These are phyloP conservation scores for Eucalyptus regnans DNA, from an alignment of 345 rosid species.

Conservation along the genomic window DNA sequence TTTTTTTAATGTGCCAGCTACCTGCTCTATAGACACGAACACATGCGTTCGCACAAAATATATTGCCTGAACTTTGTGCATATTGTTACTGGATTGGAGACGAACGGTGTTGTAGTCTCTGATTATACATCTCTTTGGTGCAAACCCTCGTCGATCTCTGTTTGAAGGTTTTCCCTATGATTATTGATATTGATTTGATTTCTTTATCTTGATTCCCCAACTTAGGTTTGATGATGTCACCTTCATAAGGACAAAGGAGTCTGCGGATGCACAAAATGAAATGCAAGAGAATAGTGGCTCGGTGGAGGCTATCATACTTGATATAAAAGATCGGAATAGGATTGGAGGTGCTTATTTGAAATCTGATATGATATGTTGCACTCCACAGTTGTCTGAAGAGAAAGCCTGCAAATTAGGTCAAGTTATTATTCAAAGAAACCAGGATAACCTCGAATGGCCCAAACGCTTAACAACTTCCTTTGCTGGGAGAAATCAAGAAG, in stretches of 20 bases:
- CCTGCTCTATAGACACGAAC: background rate
- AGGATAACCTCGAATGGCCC: conserved; percentile 55
- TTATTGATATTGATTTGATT: background rate
- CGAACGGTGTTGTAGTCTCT: background rate
- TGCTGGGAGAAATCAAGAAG: conserved; percentile 38
- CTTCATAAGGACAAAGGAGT: conserved; percentile 71
- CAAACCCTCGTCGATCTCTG: background rate
- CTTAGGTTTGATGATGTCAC: conserved; percentile 72
- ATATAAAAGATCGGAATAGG: conserved; percentile 68
- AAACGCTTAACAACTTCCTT: conserved; percentile 59
- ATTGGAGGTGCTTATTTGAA: conserved; percentile 58
- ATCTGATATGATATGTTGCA: conserved; percentile 52
- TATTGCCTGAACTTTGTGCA: background rate
- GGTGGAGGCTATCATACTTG: conserved; percentile 79
- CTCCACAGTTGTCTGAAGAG: conserved; percentile 27
- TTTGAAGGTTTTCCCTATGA: background rate
- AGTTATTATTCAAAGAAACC: conserved; percentile 57
- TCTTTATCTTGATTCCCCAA: background rate
- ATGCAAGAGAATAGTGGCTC: conserved; percentile 75
- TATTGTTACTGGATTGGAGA: background rate
- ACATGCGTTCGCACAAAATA: background rate
- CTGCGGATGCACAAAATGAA: conserved; percentile 35
- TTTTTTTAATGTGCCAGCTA: background rate
- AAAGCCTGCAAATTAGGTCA: conserved; percentile 62
- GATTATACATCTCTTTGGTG: background rate